Evolutionary conservation across 1,139 yeast species (phyloP), one percentile per base, ranked within the genome.

Genomic region (Saccharomyces hybrid): DNA sequence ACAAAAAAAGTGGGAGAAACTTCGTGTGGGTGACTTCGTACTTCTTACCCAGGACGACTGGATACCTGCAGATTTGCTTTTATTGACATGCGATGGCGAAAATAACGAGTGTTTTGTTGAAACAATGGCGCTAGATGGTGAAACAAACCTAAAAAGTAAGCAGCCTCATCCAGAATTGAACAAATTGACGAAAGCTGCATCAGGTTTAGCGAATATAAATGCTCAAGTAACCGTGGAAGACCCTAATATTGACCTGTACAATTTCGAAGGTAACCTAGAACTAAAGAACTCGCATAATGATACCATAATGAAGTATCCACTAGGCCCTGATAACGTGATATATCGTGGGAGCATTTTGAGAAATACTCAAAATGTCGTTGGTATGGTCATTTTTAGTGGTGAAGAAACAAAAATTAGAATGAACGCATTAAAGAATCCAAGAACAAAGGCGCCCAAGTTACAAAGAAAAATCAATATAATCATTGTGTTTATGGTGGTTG

Each of bases 111-210:
- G 95, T 0, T 88, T 82, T 62, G 83, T 91, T 26, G 99, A 93
- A 70, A 93, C 99, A 0, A 91, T 93, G 93, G 99, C 97, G 0
- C 75, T 93, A 50, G 99, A 93, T 70, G 99, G 99, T 51, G 99
- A 93, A 70, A 93, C 98, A 0, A 91, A 90, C 65, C 75, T 93
- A 58, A 93, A 93, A 69, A 78, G 88, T 5, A 83, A 82, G 62
- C 73, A 74, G 25, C 88, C 97, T 0, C 86, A 86, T 57, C 75
- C 79, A 0, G 88, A 84, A 56, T 59, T 88, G 5, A 76, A 83
- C 14, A 77, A 78, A 41, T 58, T 68, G 14, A 73, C 83, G 46
- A 73, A 78, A 9, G 75, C 77, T 6, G 84, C 82, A 0, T 70
- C 78, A 0, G 81, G 80, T 0, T 68, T 90, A 54, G 79, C 77